phyloP scores from a whole-genome alignment of 2,329 filamentous ascomycete species.

The Clathrospora elynae region DNA sequence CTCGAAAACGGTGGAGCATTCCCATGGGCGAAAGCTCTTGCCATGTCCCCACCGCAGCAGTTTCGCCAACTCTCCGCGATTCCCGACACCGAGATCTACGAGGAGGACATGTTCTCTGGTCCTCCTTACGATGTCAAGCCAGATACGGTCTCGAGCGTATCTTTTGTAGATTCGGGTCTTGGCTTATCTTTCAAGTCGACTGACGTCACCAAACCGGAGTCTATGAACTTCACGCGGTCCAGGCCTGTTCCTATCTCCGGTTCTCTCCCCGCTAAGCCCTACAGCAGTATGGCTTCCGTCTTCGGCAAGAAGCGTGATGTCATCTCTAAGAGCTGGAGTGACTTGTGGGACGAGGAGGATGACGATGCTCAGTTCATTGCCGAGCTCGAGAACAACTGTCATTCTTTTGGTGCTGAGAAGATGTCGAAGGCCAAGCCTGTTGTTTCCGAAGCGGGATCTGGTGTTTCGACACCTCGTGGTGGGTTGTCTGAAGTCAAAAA shows the following conservation, averaged over 20 bases:
- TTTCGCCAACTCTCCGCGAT: conserved; percentile 86
- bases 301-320: conserved; percentile 77
- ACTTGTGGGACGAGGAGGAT: conserved; percentile 97
- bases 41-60: conserved; percentile 72
- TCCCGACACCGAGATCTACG: conserved; percentile 75
- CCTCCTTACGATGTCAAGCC: conserved; percentile 78
- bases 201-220: conserved; percentile 56
- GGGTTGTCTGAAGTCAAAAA: conserved; percentile 61
- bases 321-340: conserved; percentile 98
- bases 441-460: conserved; percentile 49
- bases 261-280: conserved; percentile 70
- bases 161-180: conserved; percentile 80
- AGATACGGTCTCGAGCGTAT: conserved; percentile 81
- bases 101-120: conserved; percentile 82
- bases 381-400: conserved; percentile 65
- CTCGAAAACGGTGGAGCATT: conserved; percentile 78
- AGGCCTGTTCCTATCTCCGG: conserved; percentile 79
- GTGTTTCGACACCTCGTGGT: conserved; percentile 56
- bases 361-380: conserved; percentile 64
- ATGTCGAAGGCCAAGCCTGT: conserved; percentile 44
- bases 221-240: conserved; percentile 59
- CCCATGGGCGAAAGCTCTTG: conserved; percentile 91
- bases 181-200: conserved; percentile 78
- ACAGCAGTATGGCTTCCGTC: conserved; percentile 74
- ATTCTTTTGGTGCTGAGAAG: conserved; percentile 46